Base-by-base conservation (phyloP, 2,329 filamentous ascomycete species). In the Truncatella angustata region DNA sequence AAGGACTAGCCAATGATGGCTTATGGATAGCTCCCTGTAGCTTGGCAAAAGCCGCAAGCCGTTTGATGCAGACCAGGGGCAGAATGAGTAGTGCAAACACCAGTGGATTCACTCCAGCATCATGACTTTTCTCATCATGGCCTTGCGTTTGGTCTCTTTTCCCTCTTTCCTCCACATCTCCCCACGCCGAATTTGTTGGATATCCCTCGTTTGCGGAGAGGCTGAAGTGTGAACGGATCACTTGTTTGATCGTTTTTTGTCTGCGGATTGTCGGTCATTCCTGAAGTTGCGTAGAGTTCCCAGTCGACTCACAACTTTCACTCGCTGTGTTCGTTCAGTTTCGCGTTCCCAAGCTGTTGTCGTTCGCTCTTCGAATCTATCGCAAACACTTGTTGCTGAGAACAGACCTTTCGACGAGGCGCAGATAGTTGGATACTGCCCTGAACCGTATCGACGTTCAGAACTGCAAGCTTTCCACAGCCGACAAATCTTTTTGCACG, bases 51-150 rank as follows among this genome's bases (percentile, higher is more conserved):
- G 21, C 40, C 16, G 21, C 40, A 24, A 28, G 40, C 40, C 43
- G 43, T 46, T 46, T 46, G 43, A 46, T 35, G 30, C 43, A 32
- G 43, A 46, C 43, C 32, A 24, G 40, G 40, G 40, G 20, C 21
- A 43, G 24, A 24, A 30, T 24, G 24, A 9, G 21, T 18, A 30
- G 10, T 21, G 24, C 20, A 24, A 21, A 43, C 40, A 43, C 40
- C 40, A 43, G 24, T 43, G 21, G 21, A 43, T 12, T 24, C 21
- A 18, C n/a, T n/a, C n/a, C n/a, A n/a, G n/a, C n/a, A 43, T 43
- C 40, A 23, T 23, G 20, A 26, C 40, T 43, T n/a, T 24, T 24
- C 21, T 43, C 20, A 10, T 28, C 10, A 20, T 24, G 16, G 11
- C 28, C 16, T 14, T 11, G 20, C 21, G 6, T 43, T 14, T 28